Conservation (phyloP, 352 stramenopile genomes). For the Phytophthora podocarpi region DNA sequence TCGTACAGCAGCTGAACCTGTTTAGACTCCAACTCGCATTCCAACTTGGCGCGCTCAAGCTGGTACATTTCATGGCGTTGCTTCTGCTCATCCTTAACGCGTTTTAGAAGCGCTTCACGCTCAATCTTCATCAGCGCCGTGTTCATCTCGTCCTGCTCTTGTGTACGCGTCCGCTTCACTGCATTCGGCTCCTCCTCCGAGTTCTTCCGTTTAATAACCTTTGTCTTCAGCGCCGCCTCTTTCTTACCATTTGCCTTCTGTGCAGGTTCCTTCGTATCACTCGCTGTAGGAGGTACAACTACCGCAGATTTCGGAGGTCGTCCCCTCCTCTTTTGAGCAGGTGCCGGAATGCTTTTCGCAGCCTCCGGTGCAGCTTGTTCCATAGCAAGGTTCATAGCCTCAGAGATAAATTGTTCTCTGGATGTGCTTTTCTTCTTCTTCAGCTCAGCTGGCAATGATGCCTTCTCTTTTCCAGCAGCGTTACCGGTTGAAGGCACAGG, state of each 20-base stretch:
- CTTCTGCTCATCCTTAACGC: constrained; percentile 34
- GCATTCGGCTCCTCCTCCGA: constrained; percentile 5
- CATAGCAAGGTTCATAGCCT: constrained; percentile 13
- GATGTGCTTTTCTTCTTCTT: constrained; percentile 1
- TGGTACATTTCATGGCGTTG: constrained; percentile 32
- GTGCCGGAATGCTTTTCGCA: neutral
- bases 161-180: constrained; percentile 16
- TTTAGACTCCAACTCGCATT: constrained; percentile 37
- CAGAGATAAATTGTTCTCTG: neutral
- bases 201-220: constrained; percentile 19
- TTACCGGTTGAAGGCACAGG: neutral
- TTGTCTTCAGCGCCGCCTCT: neutral
- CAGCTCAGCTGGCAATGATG: neutral
- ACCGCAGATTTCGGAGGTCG: constrained; percentile 10
- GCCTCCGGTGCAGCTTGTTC: constrained; percentile 4
- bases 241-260: neutral
- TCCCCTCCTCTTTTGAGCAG: constrained; percentile 15
- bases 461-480: neutral
- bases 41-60: constrained; percentile 31
- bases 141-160: constrained; percentile 8
- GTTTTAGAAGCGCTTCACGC: constrained; percentile 30
- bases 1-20: constrained; percentile 51
- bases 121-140: constrained; percentile 21
- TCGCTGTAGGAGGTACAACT: neutral
- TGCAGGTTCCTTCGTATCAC: neutral